Base-by-base conservation (phyloP, 139 green algal genomes). In the Micractinium conductrix region DNA sequence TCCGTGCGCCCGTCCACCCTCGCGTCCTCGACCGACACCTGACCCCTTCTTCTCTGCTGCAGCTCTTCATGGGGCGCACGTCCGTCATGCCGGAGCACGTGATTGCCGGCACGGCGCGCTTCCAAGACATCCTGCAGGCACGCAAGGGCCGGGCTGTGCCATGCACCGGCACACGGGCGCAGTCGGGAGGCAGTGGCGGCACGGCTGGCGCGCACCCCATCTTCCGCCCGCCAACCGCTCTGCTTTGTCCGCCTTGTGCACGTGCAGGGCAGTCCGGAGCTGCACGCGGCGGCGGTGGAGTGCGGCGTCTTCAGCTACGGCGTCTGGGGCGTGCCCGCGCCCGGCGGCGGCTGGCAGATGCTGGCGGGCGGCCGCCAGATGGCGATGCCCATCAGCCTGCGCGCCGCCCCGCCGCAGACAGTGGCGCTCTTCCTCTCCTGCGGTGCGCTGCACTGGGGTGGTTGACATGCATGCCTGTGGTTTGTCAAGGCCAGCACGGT, bases 91-190 rank as follows among this genome's bases (percentile, higher is more conserved):
- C 76, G 0, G 58, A 70, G 38, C 48, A 82, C n/a, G 76, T 82
- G 37, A 71, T 82, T 30, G 38, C 76, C 12, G 75, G 76, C 21
- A 48, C 33, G 74, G 76, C 76, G 4, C 53, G 76, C 37, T 82
- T 82, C 62, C 37, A 82, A 38, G 76, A 82, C 76, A 73, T 82
- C 62, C 10, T 82, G 76, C 35, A n/a, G n/a, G n/a, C n/a, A n/a
- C n/a, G n/a, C n/a, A n/a, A n/a, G n/a, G n/a, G n/a, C n/a, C n/a
- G n/a, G n/a, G n/a, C n/a, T n/a, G n/a, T n/a, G n/a, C n/a, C n/a
- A n/a, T n/a, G n/a, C n/a, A n/a, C n/a, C n/a, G n/a, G n/a, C n/a
- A n/a, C n/a, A n/a, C n/a, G n/a, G n/a, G n/a, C n/a, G n/a, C n/a
- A n/a, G n/a, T n/a, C n/a, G n/a, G n/a, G n/a, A n/a, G n/a, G n/a